Conservation (phyloP, 257 asterid genomes). For the Lantana camara region DNA sequence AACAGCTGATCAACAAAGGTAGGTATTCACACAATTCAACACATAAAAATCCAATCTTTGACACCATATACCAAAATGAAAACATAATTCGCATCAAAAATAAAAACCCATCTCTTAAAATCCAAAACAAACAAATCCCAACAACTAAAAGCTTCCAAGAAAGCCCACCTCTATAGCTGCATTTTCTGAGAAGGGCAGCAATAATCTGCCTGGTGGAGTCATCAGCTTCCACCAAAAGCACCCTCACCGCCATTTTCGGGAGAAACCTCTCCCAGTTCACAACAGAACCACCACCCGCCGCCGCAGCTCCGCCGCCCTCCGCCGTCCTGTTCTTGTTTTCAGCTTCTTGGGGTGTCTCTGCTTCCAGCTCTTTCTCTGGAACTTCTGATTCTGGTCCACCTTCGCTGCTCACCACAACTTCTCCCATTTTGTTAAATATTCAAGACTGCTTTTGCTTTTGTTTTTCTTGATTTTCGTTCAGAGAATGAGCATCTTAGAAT, state of each 20-base stretch:
- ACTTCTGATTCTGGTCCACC: slow-evolving; percentile 40
- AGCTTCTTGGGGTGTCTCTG: slow-evolving; percentile 17
- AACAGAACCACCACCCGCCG: slow-evolving; percentile 16
- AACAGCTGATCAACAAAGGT: slow-evolving; percentile 23
- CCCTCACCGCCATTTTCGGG: slow-evolving; percentile 75
- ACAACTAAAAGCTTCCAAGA: not conserved
- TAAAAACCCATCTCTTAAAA: not conserved
- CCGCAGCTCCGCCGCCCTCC: slow-evolving; percentile 32
- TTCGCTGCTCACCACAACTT: slow-evolving; percentile 56
- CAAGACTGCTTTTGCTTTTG: too few relatives aligned
- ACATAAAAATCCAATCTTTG: slow-evolving; percentile 13
- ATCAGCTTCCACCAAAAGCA: slow-evolving; percentile 88
- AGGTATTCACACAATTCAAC: slow-evolving; percentile 22
- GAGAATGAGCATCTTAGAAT: slow-evolving; percentile 16
- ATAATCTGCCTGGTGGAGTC: slow-evolving; percentile 96
- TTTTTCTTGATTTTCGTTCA: not conserved
- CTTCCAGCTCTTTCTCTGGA: slow-evolving; percentile 27
- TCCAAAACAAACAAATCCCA: not conserved
- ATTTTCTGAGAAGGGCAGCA: slow-evolving; percentile 92
- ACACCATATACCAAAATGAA: not conserved
- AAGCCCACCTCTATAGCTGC: slow-evolving; percentile 84
- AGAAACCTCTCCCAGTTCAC: slow-evolving; percentile 88
- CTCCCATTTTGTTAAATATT: slow-evolving; percentile 51
- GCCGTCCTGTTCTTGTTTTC: slow-evolving; percentile 3
- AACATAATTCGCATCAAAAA: slow-evolving; percentile 11